These are phyloP conservation scores for Rhododendron henanense DNA, from an alignment of 148 eudicot genomes.

Conservation along the genomic window DNA sequence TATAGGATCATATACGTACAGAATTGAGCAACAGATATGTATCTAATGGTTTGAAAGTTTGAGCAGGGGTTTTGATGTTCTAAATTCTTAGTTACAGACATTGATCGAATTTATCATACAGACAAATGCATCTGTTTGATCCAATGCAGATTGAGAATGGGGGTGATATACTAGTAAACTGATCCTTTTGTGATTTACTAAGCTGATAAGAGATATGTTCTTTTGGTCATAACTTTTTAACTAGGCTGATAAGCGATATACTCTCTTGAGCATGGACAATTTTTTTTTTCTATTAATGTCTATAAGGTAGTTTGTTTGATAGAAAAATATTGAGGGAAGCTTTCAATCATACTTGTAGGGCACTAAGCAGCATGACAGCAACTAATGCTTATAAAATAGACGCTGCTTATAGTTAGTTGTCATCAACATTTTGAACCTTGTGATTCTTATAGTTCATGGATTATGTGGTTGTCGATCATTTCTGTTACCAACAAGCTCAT, in stretches of 20 bases:
- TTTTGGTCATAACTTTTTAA: background rate
- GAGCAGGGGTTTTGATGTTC: no score
- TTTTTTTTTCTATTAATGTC: background rate
- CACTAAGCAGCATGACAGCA: background rate
- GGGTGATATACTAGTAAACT: background rate
- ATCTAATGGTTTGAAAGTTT: background rate
- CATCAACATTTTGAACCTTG: background rate
- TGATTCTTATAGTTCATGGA: background rate
- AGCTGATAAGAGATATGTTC: background rate
- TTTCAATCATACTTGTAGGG: background rate
- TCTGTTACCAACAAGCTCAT: background rate
- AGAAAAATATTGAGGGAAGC: background rate
- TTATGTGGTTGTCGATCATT: background rate
- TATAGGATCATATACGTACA: background rate
- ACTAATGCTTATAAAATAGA: background rate
- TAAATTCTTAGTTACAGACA: background rate
- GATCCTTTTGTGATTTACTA: background rate
- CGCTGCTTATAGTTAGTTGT: background rate
- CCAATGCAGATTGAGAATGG: background rate
- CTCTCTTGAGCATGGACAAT: background rate
- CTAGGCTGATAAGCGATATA: background rate
- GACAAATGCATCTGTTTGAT: background rate
- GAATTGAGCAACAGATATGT: no score
- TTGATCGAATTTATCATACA: background rate
- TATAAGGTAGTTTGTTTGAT: background rate